A percentile compares a stretch with the other conserved stretches of the same genome.
Evolutionary conservation across 805 yeast species (phyloP).

Genomic region (Starmerella stigmatis): DNA sequence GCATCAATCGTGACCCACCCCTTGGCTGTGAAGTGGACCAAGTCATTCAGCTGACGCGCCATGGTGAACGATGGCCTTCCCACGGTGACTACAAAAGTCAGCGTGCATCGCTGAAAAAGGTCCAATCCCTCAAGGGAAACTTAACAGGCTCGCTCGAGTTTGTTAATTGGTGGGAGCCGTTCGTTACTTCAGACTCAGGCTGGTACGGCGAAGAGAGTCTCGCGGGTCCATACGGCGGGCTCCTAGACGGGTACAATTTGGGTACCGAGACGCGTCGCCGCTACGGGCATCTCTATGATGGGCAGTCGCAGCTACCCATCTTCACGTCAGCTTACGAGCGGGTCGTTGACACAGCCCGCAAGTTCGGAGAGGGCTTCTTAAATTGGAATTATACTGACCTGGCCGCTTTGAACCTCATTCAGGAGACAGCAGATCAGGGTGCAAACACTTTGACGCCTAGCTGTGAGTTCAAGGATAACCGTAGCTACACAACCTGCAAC

Average conservation of each 20-base stretch:
- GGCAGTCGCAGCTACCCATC: constrained; percentile 36
- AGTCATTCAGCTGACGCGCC: constrained; percentile 44
- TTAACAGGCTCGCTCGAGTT: constrained; percentile 38
- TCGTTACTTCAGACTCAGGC: constrained; percentile 30
- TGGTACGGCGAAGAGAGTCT: constrained; percentile 43
- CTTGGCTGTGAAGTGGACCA: constrained; percentile 43
- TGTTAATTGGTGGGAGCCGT: constrained; percentile 40
- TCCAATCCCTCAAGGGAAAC: constrained; percentile 7
- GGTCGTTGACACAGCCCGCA: constrained; percentile 28
- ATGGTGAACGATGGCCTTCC: constrained; percentile 50
- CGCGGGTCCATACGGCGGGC: constrained; percentile 45
- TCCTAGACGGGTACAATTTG: constrained; percentile 38
- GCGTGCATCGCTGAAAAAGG: constrained; percentile 15
- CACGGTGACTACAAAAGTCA: constrained; percentile 8
- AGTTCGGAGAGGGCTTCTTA: constrained; percentile 27
- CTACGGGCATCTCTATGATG: constrained; percentile 40
- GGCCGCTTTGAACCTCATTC: constrained; percentile 23
- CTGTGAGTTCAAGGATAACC: constrained; percentile 25
- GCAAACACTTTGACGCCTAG: constrained; percentile 23
- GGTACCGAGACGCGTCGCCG: constrained; percentile 42
- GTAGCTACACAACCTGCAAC: constrained; percentile 4
- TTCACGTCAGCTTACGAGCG: constrained; percentile 49
- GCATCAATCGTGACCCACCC: constrained; percentile 46
- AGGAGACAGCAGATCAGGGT: constrained; percentile 23
- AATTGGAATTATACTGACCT: constrained; percentile 24